Evolutionary conservation across 2,329 filamentous ascomycete genomes (phyloP).

Genomic region (Phoma sp.): DNA sequence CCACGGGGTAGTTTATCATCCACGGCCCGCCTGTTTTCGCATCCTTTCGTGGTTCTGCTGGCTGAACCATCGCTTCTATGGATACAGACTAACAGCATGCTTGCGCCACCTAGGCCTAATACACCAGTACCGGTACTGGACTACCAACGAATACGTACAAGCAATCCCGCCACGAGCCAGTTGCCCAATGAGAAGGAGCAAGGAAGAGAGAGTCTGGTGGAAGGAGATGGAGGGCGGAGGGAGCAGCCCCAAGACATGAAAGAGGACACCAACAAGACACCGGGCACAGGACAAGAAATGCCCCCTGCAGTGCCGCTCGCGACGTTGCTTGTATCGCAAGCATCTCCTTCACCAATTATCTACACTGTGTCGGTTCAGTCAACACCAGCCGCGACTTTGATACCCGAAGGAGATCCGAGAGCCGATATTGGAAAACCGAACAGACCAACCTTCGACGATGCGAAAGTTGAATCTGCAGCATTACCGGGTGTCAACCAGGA

Average conservation of each 20-base stretch:
- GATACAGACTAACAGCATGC: conserved; percentile 6
- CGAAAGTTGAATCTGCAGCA: background rate
- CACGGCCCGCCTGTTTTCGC: background rate
- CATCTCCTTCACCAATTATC: background rate
- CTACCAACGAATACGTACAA: background rate
- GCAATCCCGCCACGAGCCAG: background rate
- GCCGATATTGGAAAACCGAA: background rate
- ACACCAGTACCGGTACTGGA: conserved; percentile 6
- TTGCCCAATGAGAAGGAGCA: background rate
- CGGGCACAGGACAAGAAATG: background rate
- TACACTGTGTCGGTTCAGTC: background rate
- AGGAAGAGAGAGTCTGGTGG: conserved; percentile 10
- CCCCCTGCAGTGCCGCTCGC: background rate
- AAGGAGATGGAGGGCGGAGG: background rate
- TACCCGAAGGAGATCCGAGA: background rate
- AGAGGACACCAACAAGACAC: background rate
- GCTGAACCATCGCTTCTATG: conserved; percentile 10
- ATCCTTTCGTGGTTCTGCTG: conserved; percentile 13
- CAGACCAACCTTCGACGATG: background rate
- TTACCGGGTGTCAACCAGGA: conserved; percentile 11
- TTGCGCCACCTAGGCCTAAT: background rate
- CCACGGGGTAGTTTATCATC: background rate
- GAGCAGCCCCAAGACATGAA: background rate
- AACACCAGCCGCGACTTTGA: background rate
- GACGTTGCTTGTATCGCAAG: background rate